These are phyloP conservation scores for Botrytis deweyae DNA, from an alignment of 2,329 filamentous ascomycete species.

Conservation along the genomic window DNA sequence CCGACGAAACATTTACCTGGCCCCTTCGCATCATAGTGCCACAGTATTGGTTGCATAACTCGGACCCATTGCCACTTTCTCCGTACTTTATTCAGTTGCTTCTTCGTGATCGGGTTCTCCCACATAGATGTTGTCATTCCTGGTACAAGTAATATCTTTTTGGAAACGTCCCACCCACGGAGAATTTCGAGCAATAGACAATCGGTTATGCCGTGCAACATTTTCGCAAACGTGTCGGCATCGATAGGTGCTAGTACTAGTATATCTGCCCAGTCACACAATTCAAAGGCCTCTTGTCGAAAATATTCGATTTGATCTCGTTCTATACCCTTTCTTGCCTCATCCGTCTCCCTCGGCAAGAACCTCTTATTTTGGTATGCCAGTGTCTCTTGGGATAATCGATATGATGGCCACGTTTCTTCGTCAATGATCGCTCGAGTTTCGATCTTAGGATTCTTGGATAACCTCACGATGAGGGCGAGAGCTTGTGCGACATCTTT, in stretches of 20 bases:
- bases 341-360: slow-evolving; percentile 29
- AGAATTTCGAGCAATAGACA: slow-evolving; percentile 78
- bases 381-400: slow-evolving; percentile 62
- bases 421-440: slow-evolving; percentile 65
- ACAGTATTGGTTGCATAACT: slow-evolving; percentile 77
- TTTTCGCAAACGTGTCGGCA: slow-evolving; percentile 79
- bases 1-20: slow-evolving; percentile 54
- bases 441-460: slow-evolving; percentile 62
- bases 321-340: slow-evolving; percentile 34
- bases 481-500: slow-evolving; percentile 65
- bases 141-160: slow-evolving; percentile 80
- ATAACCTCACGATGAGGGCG: slow-evolving; percentile 64
- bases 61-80: slow-evolving; percentile 86
- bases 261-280: slow-evolving; percentile 86
- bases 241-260: slow-evolving; percentile 82
- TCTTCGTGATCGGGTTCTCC: slow-evolving; percentile 85
- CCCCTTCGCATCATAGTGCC: slow-evolving; percentile 66
- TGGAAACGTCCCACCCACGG: slow-evolving; percentile 82
- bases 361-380: slow-evolving; percentile 56
- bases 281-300: slow-evolving; percentile 56
- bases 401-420: slow-evolving; percentile 50
- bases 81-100: slow-evolving; percentile 80
- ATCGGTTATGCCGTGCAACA: slow-evolving; percentile 81
- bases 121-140: slow-evolving; percentile 89
- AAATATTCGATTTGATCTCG: slow-evolving; percentile 48